phyloP scores from a whole-genome alignment of 208 protist species.

The Herpetomonas samuelpessoai region DNA sequence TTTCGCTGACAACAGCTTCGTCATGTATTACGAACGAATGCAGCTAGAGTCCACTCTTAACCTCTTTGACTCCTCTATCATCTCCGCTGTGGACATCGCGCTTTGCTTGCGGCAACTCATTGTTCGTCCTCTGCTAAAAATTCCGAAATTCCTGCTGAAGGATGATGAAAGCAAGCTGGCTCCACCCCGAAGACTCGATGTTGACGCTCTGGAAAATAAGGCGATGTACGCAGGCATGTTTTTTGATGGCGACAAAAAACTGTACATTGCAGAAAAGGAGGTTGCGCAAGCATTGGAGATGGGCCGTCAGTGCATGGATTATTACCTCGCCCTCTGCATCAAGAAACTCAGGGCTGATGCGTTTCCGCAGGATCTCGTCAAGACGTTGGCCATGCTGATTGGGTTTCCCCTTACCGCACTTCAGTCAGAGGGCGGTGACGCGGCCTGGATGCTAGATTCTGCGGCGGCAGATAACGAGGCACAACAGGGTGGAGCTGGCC shows the following conservation, averaged over 20 bases:
- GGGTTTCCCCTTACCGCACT: constrained; percentile 44
- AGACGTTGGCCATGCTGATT: constrained; percentile 46
- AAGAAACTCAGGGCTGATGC: constrained; percentile 64
- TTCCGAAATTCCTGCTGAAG: constrained; percentile 45
- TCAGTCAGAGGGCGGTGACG: constrained; percentile 4
- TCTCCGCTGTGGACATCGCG: constrained; percentile 65
- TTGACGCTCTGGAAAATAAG: constrained; percentile 32
- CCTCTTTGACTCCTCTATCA: constrained; percentile 67
- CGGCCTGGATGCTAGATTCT: background rate
- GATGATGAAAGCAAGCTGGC: constrained; percentile 62
- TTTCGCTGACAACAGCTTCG: constrained; percentile 44
- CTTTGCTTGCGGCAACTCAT: constrained; percentile 77
- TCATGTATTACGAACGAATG: constrained; percentile 83
- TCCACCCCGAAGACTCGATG: constrained; percentile 33
- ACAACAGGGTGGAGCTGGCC: constrained; percentile 8
- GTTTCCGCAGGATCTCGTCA: constrained; percentile 63
- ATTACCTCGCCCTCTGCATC: constrained; percentile 80
- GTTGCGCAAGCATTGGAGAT: constrained; percentile 51
- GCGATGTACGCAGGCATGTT: constrained; percentile 58
- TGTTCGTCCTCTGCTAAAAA: constrained; percentile 42
- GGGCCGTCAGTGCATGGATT: constrained; percentile 80
- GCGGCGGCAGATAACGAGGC: constrained; percentile 2
- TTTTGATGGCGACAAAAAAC: constrained; percentile 84
- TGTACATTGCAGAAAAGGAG: constrained; percentile 54
- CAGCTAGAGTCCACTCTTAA: constrained; percentile 70